Conservation (phyloP, 495 filamentous ascomycete genomes). For the Penicillium samsonianum region DNA sequence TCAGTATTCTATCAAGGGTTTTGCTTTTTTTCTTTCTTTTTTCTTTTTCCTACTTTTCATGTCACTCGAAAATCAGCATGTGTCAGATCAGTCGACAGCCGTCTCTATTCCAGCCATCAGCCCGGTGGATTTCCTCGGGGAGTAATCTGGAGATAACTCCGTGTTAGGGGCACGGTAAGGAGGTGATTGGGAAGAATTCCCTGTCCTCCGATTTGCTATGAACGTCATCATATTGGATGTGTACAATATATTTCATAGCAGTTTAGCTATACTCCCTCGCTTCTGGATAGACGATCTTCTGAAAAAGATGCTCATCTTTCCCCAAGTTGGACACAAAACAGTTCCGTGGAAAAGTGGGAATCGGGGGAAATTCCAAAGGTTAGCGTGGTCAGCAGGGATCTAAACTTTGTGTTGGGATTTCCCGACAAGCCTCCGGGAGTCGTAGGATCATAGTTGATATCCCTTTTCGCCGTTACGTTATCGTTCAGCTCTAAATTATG, state of each 20-base stretch:
- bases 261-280: not conserved
- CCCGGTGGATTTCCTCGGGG: slow-evolving; percentile 2
- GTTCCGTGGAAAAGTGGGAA: slow-evolving; percentile 1
- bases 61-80: slow-evolving; percentile 11
- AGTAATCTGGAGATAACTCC: slow-evolving; percentile 12
- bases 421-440: not conserved
- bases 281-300: not conserved
- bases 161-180: slow-evolving; percentile 7
- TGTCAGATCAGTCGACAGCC: slow-evolving; percentile 10
- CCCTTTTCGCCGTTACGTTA: not conserved
- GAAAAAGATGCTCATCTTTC: not conserved
- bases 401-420: slow-evolving; percentile 3
- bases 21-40: slow-evolving; percentile 6
- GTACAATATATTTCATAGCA: not conserved
- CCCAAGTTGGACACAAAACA: not conserved
- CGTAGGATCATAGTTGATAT: not conserved
- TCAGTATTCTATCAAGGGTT: not conserved
- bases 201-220: slow-evolving; percentile 27
- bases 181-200: slow-evolving; percentile 15
- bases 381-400: slow-evolving; percentile 8
- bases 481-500: not conserved
- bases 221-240: slow-evolving; percentile 8
- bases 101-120: not conserved
- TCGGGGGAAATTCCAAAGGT: not conserved
- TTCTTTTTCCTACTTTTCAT: not conserved